A percentile compares a stretch with the other conserved stretches of the same genome.
These are phyloP conservation scores for Tritrichomonas musculus DNA, from an alignment of 208 protist species.

Conservation along the genomic window DNA sequence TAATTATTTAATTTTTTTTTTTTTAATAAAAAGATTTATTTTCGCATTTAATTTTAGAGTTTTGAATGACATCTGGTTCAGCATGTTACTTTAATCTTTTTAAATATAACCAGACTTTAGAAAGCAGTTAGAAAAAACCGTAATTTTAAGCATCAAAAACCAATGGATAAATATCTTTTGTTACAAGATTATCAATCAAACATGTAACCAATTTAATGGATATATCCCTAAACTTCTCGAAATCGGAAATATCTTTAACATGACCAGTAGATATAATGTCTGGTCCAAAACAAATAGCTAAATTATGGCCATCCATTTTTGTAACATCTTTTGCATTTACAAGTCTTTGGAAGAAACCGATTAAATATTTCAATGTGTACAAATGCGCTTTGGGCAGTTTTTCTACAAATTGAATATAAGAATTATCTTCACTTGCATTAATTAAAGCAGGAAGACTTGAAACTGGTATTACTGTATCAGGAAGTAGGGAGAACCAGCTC, in stretches of 20 bases:
- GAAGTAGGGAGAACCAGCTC: neutral
- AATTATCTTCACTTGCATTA: no score
- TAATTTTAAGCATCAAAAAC: no score
- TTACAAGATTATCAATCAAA: neutral
- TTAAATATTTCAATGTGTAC: neutral
- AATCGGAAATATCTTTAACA: neutral
- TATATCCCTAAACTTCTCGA: neutral
- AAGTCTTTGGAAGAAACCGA: neutral
- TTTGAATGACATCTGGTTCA: no score
- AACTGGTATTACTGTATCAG: neutral
- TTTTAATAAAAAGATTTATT: no score
- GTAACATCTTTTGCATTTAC: neutral
- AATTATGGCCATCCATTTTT: neutral
- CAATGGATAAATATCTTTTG: neutral
- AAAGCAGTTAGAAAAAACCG: no score
- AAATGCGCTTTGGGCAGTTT: neutral
- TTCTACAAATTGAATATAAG: neutral
- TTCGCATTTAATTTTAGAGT: no score
- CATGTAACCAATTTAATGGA: neutral
- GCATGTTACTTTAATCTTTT: no score
- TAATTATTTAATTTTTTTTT: no score
- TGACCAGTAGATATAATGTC: neutral
- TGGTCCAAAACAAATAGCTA: neutral
- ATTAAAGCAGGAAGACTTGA: neutral
- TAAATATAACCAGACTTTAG: no score